Base-by-base conservation (phyloP, 129 eudicot genomes). In the Scalesia atractyloides region DNA sequence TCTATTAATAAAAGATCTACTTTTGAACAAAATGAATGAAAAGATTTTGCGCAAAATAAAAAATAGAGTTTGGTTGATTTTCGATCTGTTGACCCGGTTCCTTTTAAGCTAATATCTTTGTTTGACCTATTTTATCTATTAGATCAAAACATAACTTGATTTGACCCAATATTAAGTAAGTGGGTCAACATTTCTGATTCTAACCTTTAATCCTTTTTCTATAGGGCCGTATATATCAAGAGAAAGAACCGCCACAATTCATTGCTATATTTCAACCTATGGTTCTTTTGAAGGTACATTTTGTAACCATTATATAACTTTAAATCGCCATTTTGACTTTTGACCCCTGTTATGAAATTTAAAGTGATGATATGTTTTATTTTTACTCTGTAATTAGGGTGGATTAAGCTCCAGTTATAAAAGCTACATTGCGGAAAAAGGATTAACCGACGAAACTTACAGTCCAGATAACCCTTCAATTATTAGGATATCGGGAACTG, bases 171-270 rank as follows among this genome's bases (percentile, higher is more conserved):
- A n/a, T 5, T 39, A 56, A 39, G 16, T 20, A 15, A 70, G 49
- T 5, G 39, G 54, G 44, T 58, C 16, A 16, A 70, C n/a, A 12
- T 58, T 50, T 62, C 49, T 36, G 6, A 6, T 24, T 37, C 48
- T 62, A 36, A 62, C 36, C 0, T 34, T 7, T 34, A 69, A 33
- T 76, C 49, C 14, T 51, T 41, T 41, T 85, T 19, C 39, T 74
- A 54, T 80, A 93, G 96, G 97, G 99, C 51, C 87, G 96, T 67
- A 54, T 95, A 58, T 85, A 61, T 81, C 99, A 95, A 83, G 99
- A 95, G 51, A 95, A 83, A 83, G 99, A 95, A 76, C 94, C 99
- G 12, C 95, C 99, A 15, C 99, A 95, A 68, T 95, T 95, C 58
- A 72, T 91, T 77, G 99, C 99, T 41, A 73, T 95, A 57, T 88